A percentile compares a stretch with the other conserved stretches of the same genome.
Conservation (phyloP, 2,329 filamentous ascomycete genomes). For the Aureobasidium sp. region DNA sequence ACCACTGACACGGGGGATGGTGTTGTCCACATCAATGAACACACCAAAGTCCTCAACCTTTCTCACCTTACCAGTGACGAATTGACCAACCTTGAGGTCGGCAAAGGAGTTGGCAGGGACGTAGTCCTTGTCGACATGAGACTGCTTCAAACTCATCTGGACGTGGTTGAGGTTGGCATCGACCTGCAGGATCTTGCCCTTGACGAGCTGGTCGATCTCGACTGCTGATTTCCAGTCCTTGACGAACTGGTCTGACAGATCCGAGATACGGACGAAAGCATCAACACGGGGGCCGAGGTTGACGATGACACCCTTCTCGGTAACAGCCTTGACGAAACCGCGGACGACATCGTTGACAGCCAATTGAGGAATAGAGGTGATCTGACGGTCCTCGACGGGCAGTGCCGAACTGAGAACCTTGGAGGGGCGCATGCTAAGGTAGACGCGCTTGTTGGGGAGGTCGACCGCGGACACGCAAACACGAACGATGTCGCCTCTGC, state of each 20-base stretch:
- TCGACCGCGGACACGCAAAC: constrained; percentile 82
- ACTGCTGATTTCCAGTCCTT: constrained; percentile 95
- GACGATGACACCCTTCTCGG: constrained; percentile 84
- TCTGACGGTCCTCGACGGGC: constrained; percentile 71
- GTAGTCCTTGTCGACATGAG: constrained; percentile 73
- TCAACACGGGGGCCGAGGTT: constrained; percentile 73
- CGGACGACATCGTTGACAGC: constrained; percentile 72
- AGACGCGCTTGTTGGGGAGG: constrained; percentile 72
- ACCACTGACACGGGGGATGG: constrained; percentile 74
- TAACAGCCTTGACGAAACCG: constrained; percentile 85
- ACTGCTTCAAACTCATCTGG: constrained; percentile 81
- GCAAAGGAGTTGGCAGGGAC: constrained; percentile 63
- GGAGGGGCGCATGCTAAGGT: constrained; percentile 76
- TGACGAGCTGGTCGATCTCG: constrained; percentile 82
- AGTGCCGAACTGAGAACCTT: constrained; percentile 82
- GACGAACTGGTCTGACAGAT: constrained; percentile 82
- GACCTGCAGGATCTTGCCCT: constrained; percentile 70
- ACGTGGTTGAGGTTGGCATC: constrained; percentile 64
- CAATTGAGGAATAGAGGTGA: constrained; percentile 63
- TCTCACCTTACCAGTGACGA: constrained; percentile 82
- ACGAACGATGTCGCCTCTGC: constrained; percentile 78
- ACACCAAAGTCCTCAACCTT: constrained; percentile 94
- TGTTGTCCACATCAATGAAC: constrained; percentile 84
- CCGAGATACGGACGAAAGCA: constrained; percentile 75
- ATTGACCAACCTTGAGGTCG: constrained; percentile 72